Percentiles rank a stretch among this genome's conserved stretches.
phyloP scores from a whole-genome alignment of 2,329 filamentous ascomycete genomes.

The Phyllosticta citriasiana region DNA sequence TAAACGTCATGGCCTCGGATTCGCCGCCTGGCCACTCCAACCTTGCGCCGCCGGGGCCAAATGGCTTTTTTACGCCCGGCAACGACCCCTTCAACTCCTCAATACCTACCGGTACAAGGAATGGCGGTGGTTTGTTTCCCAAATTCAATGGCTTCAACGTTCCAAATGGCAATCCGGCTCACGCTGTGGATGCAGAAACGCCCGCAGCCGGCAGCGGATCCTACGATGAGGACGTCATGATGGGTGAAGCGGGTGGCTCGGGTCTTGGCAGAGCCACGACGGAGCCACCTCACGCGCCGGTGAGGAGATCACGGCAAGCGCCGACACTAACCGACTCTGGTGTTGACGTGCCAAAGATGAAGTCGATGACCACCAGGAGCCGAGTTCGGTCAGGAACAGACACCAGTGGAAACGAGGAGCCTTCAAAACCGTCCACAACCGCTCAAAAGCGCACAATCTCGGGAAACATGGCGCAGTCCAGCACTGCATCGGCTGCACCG shows the following conservation, averaged over 20 bases:
- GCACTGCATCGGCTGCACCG: conserved; percentile 26
- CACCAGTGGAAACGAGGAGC: conserved; percentile 27
- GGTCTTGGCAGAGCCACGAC: conserved; percentile 20
- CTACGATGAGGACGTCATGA: conserved; percentile 36
- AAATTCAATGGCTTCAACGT: conserved; percentile 33
- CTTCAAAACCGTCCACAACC: conserved; percentile 19
- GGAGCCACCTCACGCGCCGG: conserved; percentile 42
- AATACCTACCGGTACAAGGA: conserved; percentile 22
- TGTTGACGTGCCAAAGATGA: conserved; percentile 28
- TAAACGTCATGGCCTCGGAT: conserved; percentile 19
- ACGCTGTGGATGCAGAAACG: conserved; percentile 33
- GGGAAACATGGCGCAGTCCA: conserved; percentile 51
- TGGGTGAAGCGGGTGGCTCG: conserved; percentile 25
- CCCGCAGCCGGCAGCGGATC: conserved; percentile 32
- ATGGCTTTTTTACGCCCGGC: conserved; percentile 20
- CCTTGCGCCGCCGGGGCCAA: neutral
- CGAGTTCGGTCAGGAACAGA: conserved; percentile 32
- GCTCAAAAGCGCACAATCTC: conserved; percentile 90
- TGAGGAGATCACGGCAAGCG: conserved; percentile 28
- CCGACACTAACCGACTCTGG: conserved; percentile 22
- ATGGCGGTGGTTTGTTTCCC: conserved; percentile 28
- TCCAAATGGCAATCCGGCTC: conserved; percentile 14
- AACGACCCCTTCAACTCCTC: conserved; percentile 35
- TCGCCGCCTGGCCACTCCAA: neutral
- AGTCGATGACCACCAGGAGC: conserved; percentile 29